Percentiles rank a stretch among this genome's conserved stretches.
Conservation (phyloP, 495 filamentous ascomycete species). For the Penicillium daleae region DNA sequence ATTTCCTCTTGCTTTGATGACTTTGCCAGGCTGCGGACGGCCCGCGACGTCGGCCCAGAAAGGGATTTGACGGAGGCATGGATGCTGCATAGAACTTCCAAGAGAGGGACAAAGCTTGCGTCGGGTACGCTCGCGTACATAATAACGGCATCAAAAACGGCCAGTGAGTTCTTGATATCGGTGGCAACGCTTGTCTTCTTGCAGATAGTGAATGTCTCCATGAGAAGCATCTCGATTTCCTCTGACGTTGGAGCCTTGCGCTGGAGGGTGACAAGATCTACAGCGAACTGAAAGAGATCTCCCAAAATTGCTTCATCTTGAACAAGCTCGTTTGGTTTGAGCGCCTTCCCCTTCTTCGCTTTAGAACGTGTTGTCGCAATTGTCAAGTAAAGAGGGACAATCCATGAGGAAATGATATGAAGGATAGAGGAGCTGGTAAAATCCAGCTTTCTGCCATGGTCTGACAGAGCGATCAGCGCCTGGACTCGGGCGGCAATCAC, state of each 20-base stretch:
- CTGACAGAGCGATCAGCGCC: conserved; percentile 48
- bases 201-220: conserved; percentile 71
- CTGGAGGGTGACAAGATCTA: conserved; percentile 84
- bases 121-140: conserved; percentile 78
- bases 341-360: conserved; percentile 56
- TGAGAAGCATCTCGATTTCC: conserved; percentile 68
- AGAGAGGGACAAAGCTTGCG: conserved; percentile 64
- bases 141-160: conserved; percentile 77
- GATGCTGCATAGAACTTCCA: conserved; percentile 82
- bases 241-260: conserved; percentile 71
- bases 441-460: conserved; percentile 52
- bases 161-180: conserved; percentile 76
- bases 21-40: conserved; percentile 74
- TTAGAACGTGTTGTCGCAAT: conserved; percentile 43
- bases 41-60: conserved; percentile 73
- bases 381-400: conserved; percentile 45
- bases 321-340: conserved; percentile 44
- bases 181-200: conserved; percentile 69
- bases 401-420: conserved; percentile 46
- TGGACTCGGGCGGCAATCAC: conserved; percentile 45
- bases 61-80: conserved; percentile 73
- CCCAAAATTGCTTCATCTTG: conserved; percentile 69
- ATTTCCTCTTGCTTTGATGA: conserved; percentile 78
- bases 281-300: conserved; percentile 71
- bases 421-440: conserved; percentile 46